phyloP scores from a whole-genome alignment of 495 filamentous ascomycete genomes.

The Amphirosellinia nigrospora region DNA sequence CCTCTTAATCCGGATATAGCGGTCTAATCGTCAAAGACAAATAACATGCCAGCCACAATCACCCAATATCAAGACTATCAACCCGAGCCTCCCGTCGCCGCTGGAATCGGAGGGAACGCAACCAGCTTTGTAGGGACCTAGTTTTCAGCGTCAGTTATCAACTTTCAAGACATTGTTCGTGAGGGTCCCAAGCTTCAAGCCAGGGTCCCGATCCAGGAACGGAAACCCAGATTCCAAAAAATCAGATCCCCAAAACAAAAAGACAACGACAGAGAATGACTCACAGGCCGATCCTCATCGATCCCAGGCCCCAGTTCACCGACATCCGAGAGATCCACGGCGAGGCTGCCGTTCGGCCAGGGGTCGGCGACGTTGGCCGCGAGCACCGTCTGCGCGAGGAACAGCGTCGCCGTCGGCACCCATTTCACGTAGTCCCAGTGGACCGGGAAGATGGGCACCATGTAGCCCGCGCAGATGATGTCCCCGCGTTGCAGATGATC shows the following conservation, averaged over 20 bases:
- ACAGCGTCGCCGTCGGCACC: conserved; percentile 40
- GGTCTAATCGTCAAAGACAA: neutral
- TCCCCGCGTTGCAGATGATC: conserved; percentile 61
- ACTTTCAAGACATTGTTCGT: too few relatives aligned
- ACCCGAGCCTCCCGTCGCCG: neutral
- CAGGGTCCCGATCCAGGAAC: neutral
- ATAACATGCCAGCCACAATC: too few relatives aligned
- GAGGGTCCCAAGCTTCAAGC: too few relatives aligned
- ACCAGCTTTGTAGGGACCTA: conserved; percentile 18
- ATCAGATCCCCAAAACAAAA: neutral
- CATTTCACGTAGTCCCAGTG: conserved; percentile 55
- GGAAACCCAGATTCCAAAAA: neutral
- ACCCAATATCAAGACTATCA: neutral
- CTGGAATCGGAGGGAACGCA: neutral
- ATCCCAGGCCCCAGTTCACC: conserved; percentile 16
- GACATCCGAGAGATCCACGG: conserved; percentile 29
- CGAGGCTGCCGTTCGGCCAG: conserved; percentile 36
- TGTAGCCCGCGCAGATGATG: conserved; percentile 54
- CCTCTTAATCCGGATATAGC: neutral
- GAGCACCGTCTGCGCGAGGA: conserved; percentile 34
- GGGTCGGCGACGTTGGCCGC: conserved; percentile 28
- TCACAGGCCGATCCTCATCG: neutral
- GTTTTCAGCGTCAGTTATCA: neutral
- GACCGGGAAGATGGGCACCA: conserved; percentile 48
- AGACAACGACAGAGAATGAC: neutral